These are phyloP conservation scores for Venturia nashicola DNA, from an alignment of 2,329 filamentous ascomycete species.

Conservation along the genomic window DNA sequence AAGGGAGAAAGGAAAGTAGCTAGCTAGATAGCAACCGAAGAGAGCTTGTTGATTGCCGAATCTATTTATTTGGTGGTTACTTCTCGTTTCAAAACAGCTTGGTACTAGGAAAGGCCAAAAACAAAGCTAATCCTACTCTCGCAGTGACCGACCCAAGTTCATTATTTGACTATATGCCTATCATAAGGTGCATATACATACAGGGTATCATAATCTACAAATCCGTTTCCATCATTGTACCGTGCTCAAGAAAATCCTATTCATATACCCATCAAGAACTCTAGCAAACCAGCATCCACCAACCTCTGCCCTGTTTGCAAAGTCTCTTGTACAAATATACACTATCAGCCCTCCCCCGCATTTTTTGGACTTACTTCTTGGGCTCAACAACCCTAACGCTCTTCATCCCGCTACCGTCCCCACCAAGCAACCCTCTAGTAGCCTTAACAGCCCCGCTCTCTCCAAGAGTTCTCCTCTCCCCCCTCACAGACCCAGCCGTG, in stretches of 20 bases:
- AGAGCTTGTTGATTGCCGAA: too few relatives aligned
- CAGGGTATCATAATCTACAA: neutral
- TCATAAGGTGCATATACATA: neutral
- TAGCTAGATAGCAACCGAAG: too few relatives aligned
- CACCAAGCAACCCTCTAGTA: slow-evolving; percentile 22
- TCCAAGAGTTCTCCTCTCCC: slow-evolving; percentile 29
- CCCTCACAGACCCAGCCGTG: slow-evolving; percentile 24
- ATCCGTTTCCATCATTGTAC: neutral
- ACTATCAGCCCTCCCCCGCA: neutral
- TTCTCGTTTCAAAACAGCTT: too few relatives aligned
- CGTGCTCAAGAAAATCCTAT: neutral
- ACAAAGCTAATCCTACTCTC: too few relatives aligned
- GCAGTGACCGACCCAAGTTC: too few relatives aligned
- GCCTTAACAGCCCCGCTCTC: slow-evolving; percentile 31
- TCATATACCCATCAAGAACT: too few relatives aligned
- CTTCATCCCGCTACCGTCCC: slow-evolving; percentile 13
- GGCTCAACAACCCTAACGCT: slow-evolving; percentile 20
- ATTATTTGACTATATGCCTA: neutral
- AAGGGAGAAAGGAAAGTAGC: too few relatives aligned
- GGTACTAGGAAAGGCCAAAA: too few relatives aligned
- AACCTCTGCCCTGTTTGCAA: too few relatives aligned
- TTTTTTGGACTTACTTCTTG: neutral
- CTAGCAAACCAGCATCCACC: too few relatives aligned
- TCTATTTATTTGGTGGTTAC: too few relatives aligned
- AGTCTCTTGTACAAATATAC: too few relatives aligned